phyloP scores from a whole-genome alignment of 768 basidiomycete genomes.

The Hypholoma sublateritium region DNA sequence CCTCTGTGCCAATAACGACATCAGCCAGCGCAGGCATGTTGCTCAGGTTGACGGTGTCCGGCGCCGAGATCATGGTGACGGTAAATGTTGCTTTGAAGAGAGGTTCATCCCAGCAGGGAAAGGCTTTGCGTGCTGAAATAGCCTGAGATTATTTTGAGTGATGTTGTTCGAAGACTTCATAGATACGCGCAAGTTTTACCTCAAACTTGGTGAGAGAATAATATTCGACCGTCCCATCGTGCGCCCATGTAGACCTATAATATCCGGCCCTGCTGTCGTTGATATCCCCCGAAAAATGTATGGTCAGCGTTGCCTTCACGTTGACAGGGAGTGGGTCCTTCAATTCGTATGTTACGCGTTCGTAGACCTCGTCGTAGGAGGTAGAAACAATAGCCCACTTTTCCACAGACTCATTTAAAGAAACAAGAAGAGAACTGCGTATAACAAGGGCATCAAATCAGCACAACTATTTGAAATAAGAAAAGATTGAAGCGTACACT shows the following conservation, averaged over 20 bases:
- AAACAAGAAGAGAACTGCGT: slow-evolving; percentile 24
- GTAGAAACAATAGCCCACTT: slow-evolving; percentile 45
- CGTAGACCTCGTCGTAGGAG: slow-evolving; percentile 55
- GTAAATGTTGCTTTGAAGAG: slow-evolving; percentile 81
- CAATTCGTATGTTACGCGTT: slow-evolving; percentile 68
- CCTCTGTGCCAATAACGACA: slow-evolving; percentile 32
- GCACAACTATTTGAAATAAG: no score
- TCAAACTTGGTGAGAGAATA: slow-evolving; percentile 91
- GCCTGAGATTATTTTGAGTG: slow-evolving; percentile 47
- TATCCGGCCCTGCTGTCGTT: slow-evolving; percentile 78
- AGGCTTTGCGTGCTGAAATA: slow-evolving; percentile 78
- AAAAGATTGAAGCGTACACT: slow-evolving; percentile 33
- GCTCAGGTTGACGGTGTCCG: slow-evolving; percentile 72
- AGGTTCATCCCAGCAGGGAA: slow-evolving; percentile 95
- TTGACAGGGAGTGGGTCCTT: slow-evolving; percentile 58
- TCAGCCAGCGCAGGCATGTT: slow-evolving; percentile 66
- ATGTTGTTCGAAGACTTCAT: not conserved
- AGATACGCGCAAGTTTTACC: slow-evolving; percentile 31
- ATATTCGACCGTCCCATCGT: slow-evolving; percentile 59
- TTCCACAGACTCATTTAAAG: slow-evolving; percentile 47
- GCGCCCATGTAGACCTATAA: slow-evolving; percentile 67
- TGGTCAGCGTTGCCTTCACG: slow-evolving; percentile 66
- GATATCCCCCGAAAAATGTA: slow-evolving; percentile 68
- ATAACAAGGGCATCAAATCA: not conserved
- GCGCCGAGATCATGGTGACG: slow-evolving; percentile 77